Evolutionary conservation across 2,329 filamentous ascomycete species (phyloP), one percentile per base, ranked within the genome.

Genomic region (Tothia fuscella): DNA sequence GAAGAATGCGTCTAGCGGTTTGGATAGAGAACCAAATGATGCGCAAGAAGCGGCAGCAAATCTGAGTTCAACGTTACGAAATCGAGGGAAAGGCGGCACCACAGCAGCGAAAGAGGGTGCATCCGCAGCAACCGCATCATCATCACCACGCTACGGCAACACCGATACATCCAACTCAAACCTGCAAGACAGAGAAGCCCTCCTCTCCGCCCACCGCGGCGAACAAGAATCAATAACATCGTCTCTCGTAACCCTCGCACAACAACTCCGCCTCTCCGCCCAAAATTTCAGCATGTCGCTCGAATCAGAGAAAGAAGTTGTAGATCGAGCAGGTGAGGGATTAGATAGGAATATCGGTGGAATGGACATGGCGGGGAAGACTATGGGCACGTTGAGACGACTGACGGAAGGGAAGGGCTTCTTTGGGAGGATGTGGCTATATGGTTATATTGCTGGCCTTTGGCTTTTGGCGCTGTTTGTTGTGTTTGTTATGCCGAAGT

Each of bases 341-440:
- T 70, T 96, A 51, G 82, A 88, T 53, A 79, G 76, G 58, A 93
- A 81, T 51, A 78, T 81, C 45, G 64, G 70, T 34, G 79, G 79
- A 14, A 81, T 96, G 72, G 79, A 87, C 46, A 74, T 76, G 2
- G 86, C 88, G 3, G 76, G 77, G 41, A 74, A 76, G 48, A 68
- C 77, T 48, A 93, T 96, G 84, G 80, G 83, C 1, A 71, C 74
- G 53, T 60, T 96, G 56, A 69, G 76, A 50, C 72, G 72, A 40
- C 86, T 93, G 78, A 86, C 81, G 13, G 89, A 95, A 64, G 88
- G 87, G 3, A 80, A 81, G 56, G 87, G 87, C 0, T 93, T 82
- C 82, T 86, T 74, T 76, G 87, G 82, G 5, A 67, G 88, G 40
- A 74, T 93, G 67, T 69, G 89, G 62, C 67, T 95, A 46, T 94